Base-by-base conservation (phyloP, 2,329 filamentous ascomycete genomes). In the Claviceps lovelessii region DNA sequence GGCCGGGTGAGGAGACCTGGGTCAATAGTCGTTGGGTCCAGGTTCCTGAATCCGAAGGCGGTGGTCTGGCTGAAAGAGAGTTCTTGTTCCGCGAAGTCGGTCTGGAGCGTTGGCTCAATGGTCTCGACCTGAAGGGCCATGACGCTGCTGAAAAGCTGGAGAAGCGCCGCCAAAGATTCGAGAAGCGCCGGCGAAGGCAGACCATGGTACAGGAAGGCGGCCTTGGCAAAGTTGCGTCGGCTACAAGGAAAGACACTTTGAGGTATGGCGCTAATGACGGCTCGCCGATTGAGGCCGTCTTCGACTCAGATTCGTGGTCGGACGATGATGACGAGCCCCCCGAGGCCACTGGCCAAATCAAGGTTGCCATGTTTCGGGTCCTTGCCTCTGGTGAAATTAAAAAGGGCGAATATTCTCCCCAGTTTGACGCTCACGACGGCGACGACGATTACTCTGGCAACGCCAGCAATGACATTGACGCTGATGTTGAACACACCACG, bases 11-110 rank as follows among this genome's bases (percentile, higher is more conserved):
- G 67, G 93, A 98, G 72, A 98, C 93, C 2, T 98, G 93, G 93
- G 94, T 98, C 29, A 98, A 97, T 66, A 96, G 90, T 55, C 80
- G 93, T 63, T 98, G 93, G 93, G 93, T 98, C 51, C 91, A 94
- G 66, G 83, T 98, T 7, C 89, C 91, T 3, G 85, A 90, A 33
- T 82, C 85, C 29, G 91, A 97, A 70, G 91, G 91, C 37, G 93
- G 93, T 51, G 93, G 93, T 46, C 80, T 98, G 49, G 93, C 93
- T 35, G 93, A 98, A 74, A 83, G 93, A 60, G 93, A 98, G 67
- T 98, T 98, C 62, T 74, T 98, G 60, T 98, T 98, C 72, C 87
- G 91, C 55, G 93, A 98, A 69, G 93, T 98, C 50, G 93, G 93
- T 2, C 74, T 98, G 53, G 93, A 98, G 72, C 79, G 90, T 62